Evolutionary conservation across 805 yeast species (phyloP).

Genomic region (Ascoidea asiatica): DNA sequence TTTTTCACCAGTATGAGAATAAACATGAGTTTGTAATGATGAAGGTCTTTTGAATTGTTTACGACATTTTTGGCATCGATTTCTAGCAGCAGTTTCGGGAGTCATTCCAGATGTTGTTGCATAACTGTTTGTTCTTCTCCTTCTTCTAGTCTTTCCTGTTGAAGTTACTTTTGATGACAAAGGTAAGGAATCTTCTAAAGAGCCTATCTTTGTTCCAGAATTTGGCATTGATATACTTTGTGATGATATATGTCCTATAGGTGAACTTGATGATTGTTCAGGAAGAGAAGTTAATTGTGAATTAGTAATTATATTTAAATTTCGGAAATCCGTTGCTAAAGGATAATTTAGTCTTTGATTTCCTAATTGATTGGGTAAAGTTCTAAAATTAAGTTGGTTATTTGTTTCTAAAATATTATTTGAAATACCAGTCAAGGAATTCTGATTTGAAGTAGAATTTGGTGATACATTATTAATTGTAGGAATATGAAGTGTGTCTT

Average conservation of each 20-base stretch:
- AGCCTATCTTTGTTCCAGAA: not conserved
- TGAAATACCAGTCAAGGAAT: not conserved
- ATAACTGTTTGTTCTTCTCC: not conserved
- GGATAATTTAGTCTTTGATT: conserved; percentile 1
- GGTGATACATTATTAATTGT: not conserved
- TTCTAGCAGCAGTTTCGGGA: conserved; percentile 29
- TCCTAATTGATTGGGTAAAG: too few relatives aligned
- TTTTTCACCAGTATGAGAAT: conserved; percentile 75
- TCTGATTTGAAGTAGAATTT: not conserved
- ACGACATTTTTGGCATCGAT: conserved; percentile 42
- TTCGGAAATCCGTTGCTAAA: not conserved
- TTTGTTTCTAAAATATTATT: too few relatives aligned
- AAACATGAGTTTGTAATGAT: conserved; percentile 64
- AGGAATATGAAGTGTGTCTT: not conserved
- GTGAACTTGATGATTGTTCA: conserved; percentile 13
- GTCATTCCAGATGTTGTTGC: conserved; percentile 22
- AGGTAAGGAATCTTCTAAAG: not conserved
- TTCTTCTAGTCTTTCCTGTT: conserved; percentile 3
- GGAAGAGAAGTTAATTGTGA: conserved; percentile 14
- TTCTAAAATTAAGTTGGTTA: too few relatives aligned
- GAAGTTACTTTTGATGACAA: conserved; percentile 6
- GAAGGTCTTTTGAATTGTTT: conserved; percentile 76
- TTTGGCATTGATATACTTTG: conserved; percentile 6
- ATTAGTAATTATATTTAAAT: not conserved
- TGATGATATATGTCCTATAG: conserved; percentile 7